These are phyloP conservation scores for Suillus discolor DNA, from an alignment of 768 basidiomycete species.

Conservation along the genomic window DNA sequence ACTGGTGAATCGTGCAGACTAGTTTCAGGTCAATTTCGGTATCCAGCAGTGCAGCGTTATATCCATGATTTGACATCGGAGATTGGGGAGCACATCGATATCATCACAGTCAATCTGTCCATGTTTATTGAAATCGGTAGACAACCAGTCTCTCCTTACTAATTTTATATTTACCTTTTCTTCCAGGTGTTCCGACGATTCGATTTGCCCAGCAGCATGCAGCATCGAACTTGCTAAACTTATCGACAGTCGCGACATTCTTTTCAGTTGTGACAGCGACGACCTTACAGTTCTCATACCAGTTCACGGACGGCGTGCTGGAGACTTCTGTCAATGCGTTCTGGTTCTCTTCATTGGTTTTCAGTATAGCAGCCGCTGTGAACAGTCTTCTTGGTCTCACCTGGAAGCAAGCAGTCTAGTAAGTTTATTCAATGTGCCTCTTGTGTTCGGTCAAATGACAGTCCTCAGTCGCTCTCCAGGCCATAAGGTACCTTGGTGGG, in stretches of 20 bases:
- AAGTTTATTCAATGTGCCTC: conserved; percentile 27
- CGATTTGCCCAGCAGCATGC: conserved; percentile 56
- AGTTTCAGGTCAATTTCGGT: conserved; percentile 49
- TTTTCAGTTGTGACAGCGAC: conserved; percentile 56
- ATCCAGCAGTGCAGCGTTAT: conserved; percentile 55
- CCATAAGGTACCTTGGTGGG: conserved; percentile 60
- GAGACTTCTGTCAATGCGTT: conserved; percentile 49
- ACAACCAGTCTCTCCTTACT: background rate
- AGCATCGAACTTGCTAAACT: conserved; percentile 48
- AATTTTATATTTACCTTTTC: background rate
- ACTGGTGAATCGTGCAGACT: conserved; percentile 6
- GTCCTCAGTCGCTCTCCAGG: conserved; percentile 51
- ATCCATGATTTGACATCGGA: conserved; percentile 53
- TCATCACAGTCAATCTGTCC: conserved; percentile 49
- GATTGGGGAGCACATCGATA: conserved; percentile 56
- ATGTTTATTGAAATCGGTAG: conserved; percentile 57
- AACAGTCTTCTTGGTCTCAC: conserved; percentile 55
- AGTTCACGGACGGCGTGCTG: conserved; percentile 34
- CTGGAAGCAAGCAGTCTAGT: conserved; percentile 63
- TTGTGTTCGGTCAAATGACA: conserved; percentile 19
- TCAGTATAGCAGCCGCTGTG: conserved; percentile 57
- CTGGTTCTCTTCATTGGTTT: conserved; percentile 58
- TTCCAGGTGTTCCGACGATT: conserved; percentile 54
- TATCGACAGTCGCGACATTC: conserved; percentile 57
- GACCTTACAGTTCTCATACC: conserved; percentile 50